These are phyloP conservation scores for Pharnaceum exiguum DNA, from an alignment of 148 eudicot species.

Conservation along the genomic window DNA sequence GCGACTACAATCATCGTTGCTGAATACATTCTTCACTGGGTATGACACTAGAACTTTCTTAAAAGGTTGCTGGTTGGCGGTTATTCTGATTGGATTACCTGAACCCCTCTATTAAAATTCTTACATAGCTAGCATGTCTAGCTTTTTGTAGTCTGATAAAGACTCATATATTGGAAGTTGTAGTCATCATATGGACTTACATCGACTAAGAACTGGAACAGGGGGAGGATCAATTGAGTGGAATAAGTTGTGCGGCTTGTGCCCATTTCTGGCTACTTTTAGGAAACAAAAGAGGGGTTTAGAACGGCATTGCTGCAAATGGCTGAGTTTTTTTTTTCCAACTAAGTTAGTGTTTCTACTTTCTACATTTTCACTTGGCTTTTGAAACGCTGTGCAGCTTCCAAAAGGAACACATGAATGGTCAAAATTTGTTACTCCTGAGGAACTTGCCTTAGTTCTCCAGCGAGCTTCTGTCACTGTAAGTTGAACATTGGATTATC, in stretches of 20 bases:
- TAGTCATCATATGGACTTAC: no score
- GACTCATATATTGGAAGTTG: no score
- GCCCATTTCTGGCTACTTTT: no score
- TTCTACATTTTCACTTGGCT: background rate
- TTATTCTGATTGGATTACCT: background rate
- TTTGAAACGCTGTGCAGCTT: slow-evolving; percentile 46
- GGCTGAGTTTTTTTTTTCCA: background rate
- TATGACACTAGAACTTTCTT: slow-evolving; percentile 30
- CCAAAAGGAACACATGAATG: slow-evolving; percentile 92
- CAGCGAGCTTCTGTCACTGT: slow-evolving; percentile 67
- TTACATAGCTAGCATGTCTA: no score
- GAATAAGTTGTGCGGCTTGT: no score
- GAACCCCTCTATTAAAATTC: background rate
- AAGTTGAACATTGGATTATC: slow-evolving; percentile 24
- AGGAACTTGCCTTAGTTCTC: slow-evolving; percentile 79
- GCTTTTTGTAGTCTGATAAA: no score
- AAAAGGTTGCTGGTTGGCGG: background rate
- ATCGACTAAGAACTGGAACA: no score
- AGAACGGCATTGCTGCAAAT: background rate
- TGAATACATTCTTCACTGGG: slow-evolving; percentile 88
- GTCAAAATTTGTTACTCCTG: slow-evolving; percentile 89
- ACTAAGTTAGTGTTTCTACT: background rate
- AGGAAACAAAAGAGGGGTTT: background rate
- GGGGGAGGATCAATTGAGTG: no score
- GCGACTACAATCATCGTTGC: slow-evolving; percentile 71